A percentile compares a stretch with the other conserved stretches of the same genome.
These are phyloP conservation scores for Cornus florida DNA, from an alignment of 148 eudicot species.

Conservation along the genomic window DNA sequence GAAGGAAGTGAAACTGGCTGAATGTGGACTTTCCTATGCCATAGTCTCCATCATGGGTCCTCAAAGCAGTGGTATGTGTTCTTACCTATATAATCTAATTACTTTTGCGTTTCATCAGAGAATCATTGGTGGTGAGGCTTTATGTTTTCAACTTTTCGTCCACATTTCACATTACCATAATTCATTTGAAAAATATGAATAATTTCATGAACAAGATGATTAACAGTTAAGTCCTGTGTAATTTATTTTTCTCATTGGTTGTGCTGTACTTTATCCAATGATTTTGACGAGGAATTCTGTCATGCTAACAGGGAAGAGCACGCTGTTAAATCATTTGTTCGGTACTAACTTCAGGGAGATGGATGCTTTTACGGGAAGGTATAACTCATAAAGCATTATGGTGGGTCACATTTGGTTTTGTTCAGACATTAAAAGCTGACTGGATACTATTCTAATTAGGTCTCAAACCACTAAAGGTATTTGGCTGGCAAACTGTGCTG, in stretches of 20 bases:
- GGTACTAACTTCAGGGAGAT: slow-evolving; percentile 91
- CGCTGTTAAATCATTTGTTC: slow-evolving; percentile 78
- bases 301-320: slow-evolving; percentile 80
- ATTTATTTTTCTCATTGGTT: neutral
- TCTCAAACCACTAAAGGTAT: slow-evolving; percentile 98
- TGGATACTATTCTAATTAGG: slow-evolving; percentile 32
- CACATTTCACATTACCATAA: neutral
- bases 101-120: neutral
- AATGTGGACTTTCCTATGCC: slow-evolving; percentile 96
- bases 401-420: neutral
- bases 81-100: neutral
- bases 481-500: slow-evolving; percentile 91
- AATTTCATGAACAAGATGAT: neutral
- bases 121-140: neutral
- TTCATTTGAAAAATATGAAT: too few relatives aligned
- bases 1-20: slow-evolving; percentile 80
- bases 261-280: neutral
- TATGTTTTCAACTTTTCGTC: neutral
- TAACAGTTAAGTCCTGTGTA: neutral
- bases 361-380: slow-evolving; percentile 98
- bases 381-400: slow-evolving; percentile 17
- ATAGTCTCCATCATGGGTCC: slow-evolving; percentile 99
- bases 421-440: slow-evolving; percentile 13
- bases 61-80: slow-evolving; percentile 87
- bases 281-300: slow-evolving; percentile 6